phyloP scores from a whole-genome alignment of 768 basidiomycete genomes.

The Basidioascus undulatus region DNA sequence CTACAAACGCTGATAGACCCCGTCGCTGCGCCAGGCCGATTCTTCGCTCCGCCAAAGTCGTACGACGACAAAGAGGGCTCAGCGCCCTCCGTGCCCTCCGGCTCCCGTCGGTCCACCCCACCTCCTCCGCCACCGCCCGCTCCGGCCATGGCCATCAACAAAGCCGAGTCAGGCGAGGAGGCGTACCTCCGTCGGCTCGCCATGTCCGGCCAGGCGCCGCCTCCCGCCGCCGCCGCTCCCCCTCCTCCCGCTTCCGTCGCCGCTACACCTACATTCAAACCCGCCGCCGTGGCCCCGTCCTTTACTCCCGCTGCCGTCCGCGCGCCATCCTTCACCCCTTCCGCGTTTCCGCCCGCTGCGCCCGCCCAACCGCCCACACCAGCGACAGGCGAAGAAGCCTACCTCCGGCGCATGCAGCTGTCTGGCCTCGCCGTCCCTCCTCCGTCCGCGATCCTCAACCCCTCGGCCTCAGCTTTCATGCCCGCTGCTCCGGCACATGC shows the following conservation, averaged over 20 bases:
- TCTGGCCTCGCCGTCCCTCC: too few species aligned
- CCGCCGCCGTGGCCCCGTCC: constrained; percentile 4
- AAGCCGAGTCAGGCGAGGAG: constrained; percentile 44
- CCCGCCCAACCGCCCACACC: constrained; percentile 24
- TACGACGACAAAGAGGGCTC: constrained; percentile 28
- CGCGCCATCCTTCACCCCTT: constrained; percentile 14
- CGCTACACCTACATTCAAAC: too few species aligned
- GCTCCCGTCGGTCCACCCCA: constrained; percentile 8
- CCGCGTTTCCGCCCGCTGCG: constrained; percentile 28
- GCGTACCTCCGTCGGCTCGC: constrained; percentile 50
- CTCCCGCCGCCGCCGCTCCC: constrained; percentile 1
- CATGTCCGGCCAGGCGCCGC: constrained; percentile 23
- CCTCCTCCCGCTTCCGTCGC: constrained; percentile 3
- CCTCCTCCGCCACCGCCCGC: constrained; percentile 16
- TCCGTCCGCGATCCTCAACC: too few species aligned
- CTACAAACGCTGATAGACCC: constrained; percentile 15
- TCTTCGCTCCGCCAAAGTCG: constrained; percentile 18
- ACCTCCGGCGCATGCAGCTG: constrained; percentile 35
- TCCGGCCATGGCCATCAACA: constrained; percentile 18
- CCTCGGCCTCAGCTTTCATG: background rate
- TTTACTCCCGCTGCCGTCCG: constrained; percentile 19
- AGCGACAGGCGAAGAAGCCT: constrained; percentile 44
- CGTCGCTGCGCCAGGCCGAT: constrained; percentile 4
- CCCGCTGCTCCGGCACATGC: background rate
- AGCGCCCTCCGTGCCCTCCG: constrained; percentile 7